phyloP scores from a whole-genome alignment of 1,139 yeast genomes.

The Lodderomyces orthopsilosis region DNA sequence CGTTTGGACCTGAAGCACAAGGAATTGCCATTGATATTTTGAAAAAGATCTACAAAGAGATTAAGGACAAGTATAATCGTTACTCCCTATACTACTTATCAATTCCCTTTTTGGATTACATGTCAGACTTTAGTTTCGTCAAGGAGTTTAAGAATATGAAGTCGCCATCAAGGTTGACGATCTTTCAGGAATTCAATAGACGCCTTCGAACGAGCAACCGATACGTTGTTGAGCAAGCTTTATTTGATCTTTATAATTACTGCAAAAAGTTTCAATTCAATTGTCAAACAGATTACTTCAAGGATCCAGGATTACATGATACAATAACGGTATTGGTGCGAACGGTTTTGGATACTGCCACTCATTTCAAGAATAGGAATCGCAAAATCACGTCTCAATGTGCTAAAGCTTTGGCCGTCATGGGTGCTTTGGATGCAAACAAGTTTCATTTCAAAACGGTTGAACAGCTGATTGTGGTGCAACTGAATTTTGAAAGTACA shows the following conservation, averaged over 20 bases:
- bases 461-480: conserved; percentile 45
- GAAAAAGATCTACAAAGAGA: conserved; percentile 34
- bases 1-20: conserved; percentile 48
- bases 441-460: conserved; percentile 51
- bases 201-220: conserved; percentile 67
- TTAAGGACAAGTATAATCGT: conserved; percentile 32
- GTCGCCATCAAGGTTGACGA: conserved; percentile 29
- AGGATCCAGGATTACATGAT: conserved; percentile 28
- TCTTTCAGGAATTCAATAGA: conserved; percentile 50
- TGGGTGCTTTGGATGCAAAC: conserved; percentile 78
- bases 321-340: conserved; percentile 47
- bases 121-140: conserved; percentile 24
- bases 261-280: conserved; percentile 46
- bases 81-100: conserved; percentile 51
- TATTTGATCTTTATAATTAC: conserved; percentile 61
- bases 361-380: conserved; percentile 51
- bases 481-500: conserved; percentile 61
- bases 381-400: conserved; percentile 55
- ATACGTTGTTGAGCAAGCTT: conserved; percentile 75
- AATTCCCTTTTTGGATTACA: conserved; percentile 45
- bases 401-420: conserved; percentile 66
- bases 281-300: conserved; percentile 41
- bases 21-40: conserved; percentile 46
- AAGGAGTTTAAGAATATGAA: conserved; percentile 22
- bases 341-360: conserved; percentile 57